Base-by-base conservation (phyloP, 768 basidiomycete species). In the Auricularia heimuer region DNA sequence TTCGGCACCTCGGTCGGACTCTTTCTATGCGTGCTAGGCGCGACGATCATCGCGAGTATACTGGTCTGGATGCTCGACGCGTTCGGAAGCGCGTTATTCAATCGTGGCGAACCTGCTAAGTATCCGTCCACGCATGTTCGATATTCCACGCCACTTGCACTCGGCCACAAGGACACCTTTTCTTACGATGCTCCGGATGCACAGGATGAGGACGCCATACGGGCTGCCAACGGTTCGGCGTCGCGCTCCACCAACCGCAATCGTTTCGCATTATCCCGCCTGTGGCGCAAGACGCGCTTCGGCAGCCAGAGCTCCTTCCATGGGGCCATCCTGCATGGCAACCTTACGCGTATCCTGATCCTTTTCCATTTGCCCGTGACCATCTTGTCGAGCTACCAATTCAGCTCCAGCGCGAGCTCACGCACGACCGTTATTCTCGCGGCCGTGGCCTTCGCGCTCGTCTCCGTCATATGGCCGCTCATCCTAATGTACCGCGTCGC, bases 311-410 rank as follows among this genome's bases (percentile, higher is more conserved):
- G 85, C 62, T 88, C 89, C 18, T 90, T 94, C 76, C 92, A 94
- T 73, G 82, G 86, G 18, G 89, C 83, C 68, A 84, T 92, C 62
- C 77, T 93, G 63, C 87, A 90, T 68, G 96, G 96, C 56, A 98
- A 97, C 75, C 85, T 98, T 66, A 87, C 95, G 65, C 90, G 96
- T 66, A 79, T 98, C 65, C 83, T 98, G 54, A 81, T 97, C 45
- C 79, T 95, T 39, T 98, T 99, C 77, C 96, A 99, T 75, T 84
- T 98, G 21, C 96, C 96, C 6, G 83, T 98, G 65, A 96, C 94
- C 42, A 84, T 93, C 62, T 96, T 96, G 75, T 91, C 94, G 3
- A 86, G 84, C 67, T 98, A 93, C 74, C 88, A 94, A 71, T 87
- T 94, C 82, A 83, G 85, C 11, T 80, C 83, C 18, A 78, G 77